A percentile compares a stretch with the other conserved stretches of the same genome.
These are phyloP conservation scores for Candida tropicalis DNA, from an alignment of 1,139 yeast genomes.

Conservation along the genomic window DNA sequence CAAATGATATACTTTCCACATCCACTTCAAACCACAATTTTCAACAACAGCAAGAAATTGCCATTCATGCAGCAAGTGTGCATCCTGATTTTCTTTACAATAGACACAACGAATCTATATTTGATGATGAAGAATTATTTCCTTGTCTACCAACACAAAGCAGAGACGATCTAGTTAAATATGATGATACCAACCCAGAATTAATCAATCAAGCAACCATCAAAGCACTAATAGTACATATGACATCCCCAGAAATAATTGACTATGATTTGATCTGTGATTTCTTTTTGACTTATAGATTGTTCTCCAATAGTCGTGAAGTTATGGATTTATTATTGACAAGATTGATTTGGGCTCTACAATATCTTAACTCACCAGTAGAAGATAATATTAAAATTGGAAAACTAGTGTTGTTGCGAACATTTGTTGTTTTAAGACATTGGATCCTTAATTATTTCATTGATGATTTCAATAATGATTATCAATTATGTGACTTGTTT, in stretches of 20 bases:
- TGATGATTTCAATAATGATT: conserved; percentile 62
- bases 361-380: conserved; percentile 36
- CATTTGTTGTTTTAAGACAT: conserved; percentile 85
- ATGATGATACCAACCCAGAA: conserved; percentile 37
- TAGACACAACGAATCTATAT: conserved; percentile 44
- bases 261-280: conserved; percentile 82
- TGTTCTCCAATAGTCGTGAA: conserved; percentile 60
- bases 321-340: conserved; percentile 63
- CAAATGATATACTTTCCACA: conserved; percentile 12
- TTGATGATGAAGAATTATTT: conserved; percentile 39
- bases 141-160: conserved; percentile 30
- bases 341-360: conserved; percentile 75
- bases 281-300: conserved; percentile 81
- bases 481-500: conserved; percentile 49
- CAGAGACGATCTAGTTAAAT: conserved; percentile 31
- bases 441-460: conserved; percentile 82
- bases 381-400: conserved; percentile 53
- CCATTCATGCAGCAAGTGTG: conserved; percentile 7
- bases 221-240: conserved; percentile 64
- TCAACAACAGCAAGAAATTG: conserved; percentile 12
- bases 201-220: conserved; percentile 44
- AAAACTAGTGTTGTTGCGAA: conserved; percentile 72
- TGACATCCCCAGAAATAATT: conserved; percentile 77
- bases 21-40: conserved; percentile 12
- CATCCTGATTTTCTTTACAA: conserved; percentile 34